Evolutionary conservation across 805 yeast species (phyloP).

Genomic region (Candida odintsovae): DNA sequence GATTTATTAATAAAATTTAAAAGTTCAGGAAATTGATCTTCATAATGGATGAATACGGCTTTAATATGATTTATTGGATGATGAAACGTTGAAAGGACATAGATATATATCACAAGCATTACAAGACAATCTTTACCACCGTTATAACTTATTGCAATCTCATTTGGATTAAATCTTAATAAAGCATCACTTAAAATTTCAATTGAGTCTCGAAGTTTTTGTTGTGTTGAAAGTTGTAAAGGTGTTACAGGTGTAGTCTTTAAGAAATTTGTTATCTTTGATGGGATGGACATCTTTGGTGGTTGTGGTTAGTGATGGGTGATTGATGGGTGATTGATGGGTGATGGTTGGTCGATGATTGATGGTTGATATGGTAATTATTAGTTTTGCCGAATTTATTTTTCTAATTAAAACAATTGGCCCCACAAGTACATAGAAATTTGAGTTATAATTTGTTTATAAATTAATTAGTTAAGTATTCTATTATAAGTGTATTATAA

Average conservation of each 20-base stretch:
- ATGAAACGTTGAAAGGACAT: slow-evolving; percentile 44
- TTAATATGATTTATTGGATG: slow-evolving; percentile 32
- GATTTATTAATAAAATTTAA: slow-evolving; percentile 58
- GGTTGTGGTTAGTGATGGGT: neutral
- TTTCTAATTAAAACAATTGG: too few species aligned
- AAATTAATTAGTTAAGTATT: too few species aligned
- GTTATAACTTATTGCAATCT: slow-evolving; percentile 78
- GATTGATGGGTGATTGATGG: too few species aligned
- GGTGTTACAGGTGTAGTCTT: neutral
- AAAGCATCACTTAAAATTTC: slow-evolving; percentile 1
- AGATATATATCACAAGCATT: slow-evolving; percentile 58
- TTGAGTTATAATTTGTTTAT: too few species aligned
- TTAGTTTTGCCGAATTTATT: too few species aligned
- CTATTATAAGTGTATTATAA: too few species aligned
- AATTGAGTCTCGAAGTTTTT: slow-evolving; percentile 1
- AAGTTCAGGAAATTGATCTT: slow-evolving; percentile 65
- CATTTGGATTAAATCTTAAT: slow-evolving; percentile 24
- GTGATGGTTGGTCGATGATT: too few species aligned
- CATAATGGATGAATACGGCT: slow-evolving; percentile 73
- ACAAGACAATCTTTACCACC: slow-evolving; percentile 98
- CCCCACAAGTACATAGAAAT: too few species aligned
- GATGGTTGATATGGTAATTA: too few species aligned
- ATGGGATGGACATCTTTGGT: neutral
- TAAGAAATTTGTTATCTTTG: neutral
- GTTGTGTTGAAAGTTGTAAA: neutral